Evolutionary conservation across 2,329 filamentous ascomycete species (phyloP), one percentile per base, ranked within the genome.

Genomic region (Neonectria punicea): DNA sequence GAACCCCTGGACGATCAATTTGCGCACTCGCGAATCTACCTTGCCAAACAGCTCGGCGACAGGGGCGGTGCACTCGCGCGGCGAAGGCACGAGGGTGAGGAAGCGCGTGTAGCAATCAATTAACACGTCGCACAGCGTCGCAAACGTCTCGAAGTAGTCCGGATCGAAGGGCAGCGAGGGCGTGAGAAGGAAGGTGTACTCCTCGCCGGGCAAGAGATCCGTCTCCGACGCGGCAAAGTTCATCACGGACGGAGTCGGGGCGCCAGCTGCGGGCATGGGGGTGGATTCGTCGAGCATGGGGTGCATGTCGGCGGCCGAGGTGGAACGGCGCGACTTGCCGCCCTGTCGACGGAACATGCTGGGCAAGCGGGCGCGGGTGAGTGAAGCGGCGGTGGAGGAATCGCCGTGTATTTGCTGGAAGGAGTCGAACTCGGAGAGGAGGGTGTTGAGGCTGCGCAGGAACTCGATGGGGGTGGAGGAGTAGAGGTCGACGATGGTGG

Each of bases 61-160:
- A 0, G 84, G 80, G 1, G 89, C 86, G 5, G 85, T 88, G 75
- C 93, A 96, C 54, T 92, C 87, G 28, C 91, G 87, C 1, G 94
- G 91, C 3, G 89, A 89, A n/a, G 90, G 86, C 22, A 98, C 84
- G 64, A 99, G 83, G 47, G 84, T 85, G 73, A 97, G 83, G 30
- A 99, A 88, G 59, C 90, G 89, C 39, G 90, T 89, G 80, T 99
- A 99, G 75, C 90, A 93, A 78, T 98, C 96, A 73, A 98, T 97
- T 66, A 99, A 83, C 3, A 97, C 93, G 76, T 99, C 96, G 81
- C 96, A 98, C 7, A 99, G 85, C 13, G 96, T 98, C 14, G 94
- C 92, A 81, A 98, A 98, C 0, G 94, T 98, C 81, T 97, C 94
- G 79, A 95, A 96, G 75, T 97, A 99, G 80, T 99, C 96, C 0